Evolutionary conservation across 306 rosid species (phyloP).

Genomic region (Corylus americana): DNA sequence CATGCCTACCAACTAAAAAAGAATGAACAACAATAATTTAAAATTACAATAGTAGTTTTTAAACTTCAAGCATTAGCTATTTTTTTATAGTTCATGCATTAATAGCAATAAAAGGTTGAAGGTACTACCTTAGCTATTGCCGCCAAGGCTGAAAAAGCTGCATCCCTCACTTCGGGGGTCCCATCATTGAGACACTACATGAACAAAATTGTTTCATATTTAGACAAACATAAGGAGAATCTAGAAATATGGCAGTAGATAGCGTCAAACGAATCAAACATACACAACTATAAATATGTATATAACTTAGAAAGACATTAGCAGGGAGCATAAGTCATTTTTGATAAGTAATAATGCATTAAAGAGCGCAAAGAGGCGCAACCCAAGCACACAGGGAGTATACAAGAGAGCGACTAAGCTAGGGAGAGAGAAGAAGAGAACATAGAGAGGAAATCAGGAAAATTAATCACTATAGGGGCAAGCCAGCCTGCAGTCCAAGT

Average conservation of each 20-base stretch:
- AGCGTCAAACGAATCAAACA: constrained; percentile 8
- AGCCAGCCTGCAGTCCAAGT: no score
- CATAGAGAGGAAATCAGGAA: no score
- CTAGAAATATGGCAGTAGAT: not conserved
- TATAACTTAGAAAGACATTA: constrained; percentile 10
- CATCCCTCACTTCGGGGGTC: constrained; percentile 98
- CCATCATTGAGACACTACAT: constrained; percentile 87
- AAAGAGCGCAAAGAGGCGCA: no score
- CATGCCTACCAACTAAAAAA: constrained; percentile 88
- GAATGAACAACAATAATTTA: constrained; percentile 21
- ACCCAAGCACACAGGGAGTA: no score
- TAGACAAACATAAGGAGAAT: not conserved
- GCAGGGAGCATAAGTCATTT: not conserved
- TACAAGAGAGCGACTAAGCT: no score
- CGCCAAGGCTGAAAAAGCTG: constrained; percentile 89
- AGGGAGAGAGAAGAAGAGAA: no score
- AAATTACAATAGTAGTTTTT: constrained; percentile 24
- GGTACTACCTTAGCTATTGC: constrained; percentile 87
- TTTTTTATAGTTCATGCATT: not conserved
- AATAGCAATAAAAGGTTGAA: not conserved
- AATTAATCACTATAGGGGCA: no score
- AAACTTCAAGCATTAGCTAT: constrained; percentile 12
- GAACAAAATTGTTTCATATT: constrained; percentile 26
- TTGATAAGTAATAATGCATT: no score
- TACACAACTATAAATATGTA: not conserved